These are phyloP conservation scores for Solanum pimpinellifolium DNA, from an alignment of 257 asterid genomes.

Conservation along the genomic window DNA sequence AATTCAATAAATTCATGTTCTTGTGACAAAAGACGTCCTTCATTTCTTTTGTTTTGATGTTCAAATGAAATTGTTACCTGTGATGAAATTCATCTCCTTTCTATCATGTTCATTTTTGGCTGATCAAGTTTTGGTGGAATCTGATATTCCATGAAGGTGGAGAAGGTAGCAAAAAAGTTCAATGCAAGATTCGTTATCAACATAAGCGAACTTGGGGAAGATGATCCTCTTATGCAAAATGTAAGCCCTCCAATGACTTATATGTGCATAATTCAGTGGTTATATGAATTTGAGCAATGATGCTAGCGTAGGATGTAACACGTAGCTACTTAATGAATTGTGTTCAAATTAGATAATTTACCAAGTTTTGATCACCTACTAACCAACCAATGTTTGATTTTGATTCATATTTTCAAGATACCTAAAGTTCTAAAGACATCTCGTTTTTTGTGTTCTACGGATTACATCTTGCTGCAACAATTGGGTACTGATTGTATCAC, in stretches of 20 bases:
- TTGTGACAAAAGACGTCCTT: not conserved
- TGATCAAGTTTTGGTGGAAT: not conserved
- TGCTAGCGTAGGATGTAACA: not conserved
- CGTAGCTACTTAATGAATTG: not conserved
- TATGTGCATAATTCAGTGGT: not conserved
- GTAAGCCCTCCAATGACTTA: slow-evolving; percentile 21
- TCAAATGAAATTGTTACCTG: not conserved
- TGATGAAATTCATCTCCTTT: not conserved
- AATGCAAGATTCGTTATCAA: slow-evolving; percentile 32
- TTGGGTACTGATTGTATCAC: not conserved
- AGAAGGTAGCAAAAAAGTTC: slow-evolving; percentile 28
- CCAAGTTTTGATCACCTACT: not conserved
- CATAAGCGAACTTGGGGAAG: slow-evolving; percentile 45
- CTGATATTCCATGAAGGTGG: slow-evolving; percentile 33
- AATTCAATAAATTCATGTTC: not conserved
- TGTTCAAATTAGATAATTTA: not conserved
- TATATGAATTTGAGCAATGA: not conserved
- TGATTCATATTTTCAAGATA: not conserved
- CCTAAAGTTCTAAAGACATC: not conserved
- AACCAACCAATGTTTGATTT: not conserved
- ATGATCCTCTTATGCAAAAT: slow-evolving; percentile 41
- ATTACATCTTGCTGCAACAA: not conserved
- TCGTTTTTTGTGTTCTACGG: not conserved
- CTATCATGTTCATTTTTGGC: not conserved
- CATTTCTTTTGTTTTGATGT: not conserved